Base-by-base conservation (phyloP, 305 asterid genomes). In the Ilex paraguariensis region DNA sequence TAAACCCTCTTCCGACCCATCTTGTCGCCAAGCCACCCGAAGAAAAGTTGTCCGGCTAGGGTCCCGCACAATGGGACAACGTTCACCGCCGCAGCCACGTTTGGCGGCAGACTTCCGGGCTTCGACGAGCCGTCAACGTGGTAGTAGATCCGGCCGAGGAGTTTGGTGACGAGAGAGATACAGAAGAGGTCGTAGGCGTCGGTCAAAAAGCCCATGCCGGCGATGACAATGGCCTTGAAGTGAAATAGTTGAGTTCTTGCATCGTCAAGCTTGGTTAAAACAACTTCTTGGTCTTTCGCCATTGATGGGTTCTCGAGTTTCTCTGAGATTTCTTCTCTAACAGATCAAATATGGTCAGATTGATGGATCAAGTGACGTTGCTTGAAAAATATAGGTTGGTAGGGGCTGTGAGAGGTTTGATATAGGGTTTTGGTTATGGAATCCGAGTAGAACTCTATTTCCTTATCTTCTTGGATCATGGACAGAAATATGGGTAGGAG, bases 161-260 rank as follows among this genome's bases (percentile, higher is more conserved):
- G 57, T 39, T 65, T 51, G 74, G 63, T 64, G 74, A 77, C 15
- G 28, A 21, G 28, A 21, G 28, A 21, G 28, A 21, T 21, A 21
- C 28, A 21, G 28, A 21, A 21, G 28, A 77, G 79, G 60, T 77
- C 79, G 49, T 77, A 77, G 17, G 82, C 82, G 56, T 77, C 82
- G 21, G 82, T 77, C 61, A 77, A 73, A 62, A 77, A 74, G 4
- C 82, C 82, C 82, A 77, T 77, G 14, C 82, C 79, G 55, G 82
- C 70, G 64, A 77, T 64, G 48, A 74, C 54, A 16, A 77, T 73
- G 10, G 79, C 67, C 16, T 68, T 77, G 63, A 54, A 65, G 56
- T 77, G 82, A 55, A 73, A 77, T 59, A 49, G 61, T 57, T 73
- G 79, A 6, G 79, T 77, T 14, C 70, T 68, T 3, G 81, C 73